phyloP scores from a whole-genome alignment of 2,329 filamentous ascomycete genomes.

The Paecilomyces dactylethromorphus region DNA sequence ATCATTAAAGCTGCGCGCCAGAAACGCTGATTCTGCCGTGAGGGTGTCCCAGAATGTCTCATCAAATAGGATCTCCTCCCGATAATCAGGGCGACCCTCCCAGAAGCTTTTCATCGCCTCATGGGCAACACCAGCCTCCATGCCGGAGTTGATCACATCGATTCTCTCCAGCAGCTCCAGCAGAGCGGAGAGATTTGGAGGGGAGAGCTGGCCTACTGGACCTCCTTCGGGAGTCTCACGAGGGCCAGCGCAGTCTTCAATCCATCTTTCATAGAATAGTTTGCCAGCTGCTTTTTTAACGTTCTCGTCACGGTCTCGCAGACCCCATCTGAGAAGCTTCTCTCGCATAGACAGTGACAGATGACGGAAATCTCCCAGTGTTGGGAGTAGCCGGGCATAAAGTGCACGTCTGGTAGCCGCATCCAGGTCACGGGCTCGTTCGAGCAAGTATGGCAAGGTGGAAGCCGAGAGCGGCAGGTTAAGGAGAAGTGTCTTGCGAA shows the following conservation, averaged over 20 bases:
- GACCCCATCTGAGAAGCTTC: slow-evolving; percentile 88
- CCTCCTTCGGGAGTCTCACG: slow-evolving; percentile 51
- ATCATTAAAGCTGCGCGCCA: slow-evolving; percentile 88
- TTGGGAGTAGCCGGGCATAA: slow-evolving; percentile 80
- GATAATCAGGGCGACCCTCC: slow-evolving; percentile 69
- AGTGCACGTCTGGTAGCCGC: slow-evolving; percentile 74
- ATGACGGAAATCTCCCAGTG: slow-evolving; percentile 88
- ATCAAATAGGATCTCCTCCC: slow-evolving; percentile 39
- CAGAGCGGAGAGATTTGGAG: slow-evolving; percentile 72
- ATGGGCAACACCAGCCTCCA: slow-evolving; percentile 81
- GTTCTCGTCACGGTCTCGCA: slow-evolving; percentile 88
- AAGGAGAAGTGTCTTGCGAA: slow-evolving; percentile 76
- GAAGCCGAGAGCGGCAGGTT: slow-evolving; percentile 82
- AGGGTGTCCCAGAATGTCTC: slow-evolving; percentile 41
- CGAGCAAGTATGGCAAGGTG: slow-evolving; percentile 80
- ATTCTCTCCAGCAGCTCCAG: slow-evolving; percentile 90
- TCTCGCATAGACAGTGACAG: slow-evolving; percentile 90
- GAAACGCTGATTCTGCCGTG: slow-evolving; percentile 77
- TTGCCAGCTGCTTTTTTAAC: slow-evolving; percentile 87
- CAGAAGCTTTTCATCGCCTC: slow-evolving; percentile 96
- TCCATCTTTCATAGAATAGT: slow-evolving; percentile 93
- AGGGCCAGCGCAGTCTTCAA: slow-evolving; percentile 80
- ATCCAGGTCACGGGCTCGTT: slow-evolving; percentile 85
- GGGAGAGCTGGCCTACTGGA: slow-evolving; percentile 40
- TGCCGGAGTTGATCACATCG: slow-evolving; percentile 82